Percentiles rank a stretch among this genome's conserved stretches.
Evolutionary conservation across 2,329 filamentous ascomycete genomes (phyloP).

Genomic region (Dothistroma septosporum): DNA sequence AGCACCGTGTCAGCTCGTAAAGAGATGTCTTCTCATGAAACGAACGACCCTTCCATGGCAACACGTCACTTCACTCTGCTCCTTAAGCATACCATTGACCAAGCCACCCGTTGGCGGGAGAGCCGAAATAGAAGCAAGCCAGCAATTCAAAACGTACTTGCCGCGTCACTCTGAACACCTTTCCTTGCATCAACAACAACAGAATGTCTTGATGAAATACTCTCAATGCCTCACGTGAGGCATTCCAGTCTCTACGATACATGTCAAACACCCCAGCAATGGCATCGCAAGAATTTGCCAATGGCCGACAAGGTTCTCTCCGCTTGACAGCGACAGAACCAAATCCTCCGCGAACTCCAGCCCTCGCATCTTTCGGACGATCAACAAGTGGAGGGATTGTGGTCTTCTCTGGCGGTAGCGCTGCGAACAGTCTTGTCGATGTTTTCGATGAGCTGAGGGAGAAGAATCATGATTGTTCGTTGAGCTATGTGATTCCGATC

Average conservation of each 20-base stretch:
- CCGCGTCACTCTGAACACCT: conserved; percentile 4
- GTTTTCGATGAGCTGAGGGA: conserved; percentile 65
- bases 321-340: conserved; percentile 9
- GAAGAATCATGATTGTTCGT: conserved; percentile 57
- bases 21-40: neutral
- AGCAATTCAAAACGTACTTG: neutral
- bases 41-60: neutral
- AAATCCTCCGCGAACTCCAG: conserved; percentile 17
- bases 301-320: conserved; percentile 17
- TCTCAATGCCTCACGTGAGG: neutral
- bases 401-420: conserved; percentile 72
- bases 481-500: conserved; percentile 89
- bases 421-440: conserved; percentile 91
- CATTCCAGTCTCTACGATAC: neutral
- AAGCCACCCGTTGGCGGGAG: neutral
- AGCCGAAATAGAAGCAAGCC: neutral
- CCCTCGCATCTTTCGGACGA: conserved; percentile 18
- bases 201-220: neutral
- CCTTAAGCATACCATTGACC: neutral
- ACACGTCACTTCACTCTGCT: neutral
- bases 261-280: neutral
- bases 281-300: conserved; percentile 18
- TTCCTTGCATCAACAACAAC: neutral
- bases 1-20: neutral
- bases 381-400: conserved; percentile 56